Base-by-base conservation (phyloP, 768 basidiomycete genomes). In the Hypholoma sublateritium region DNA sequence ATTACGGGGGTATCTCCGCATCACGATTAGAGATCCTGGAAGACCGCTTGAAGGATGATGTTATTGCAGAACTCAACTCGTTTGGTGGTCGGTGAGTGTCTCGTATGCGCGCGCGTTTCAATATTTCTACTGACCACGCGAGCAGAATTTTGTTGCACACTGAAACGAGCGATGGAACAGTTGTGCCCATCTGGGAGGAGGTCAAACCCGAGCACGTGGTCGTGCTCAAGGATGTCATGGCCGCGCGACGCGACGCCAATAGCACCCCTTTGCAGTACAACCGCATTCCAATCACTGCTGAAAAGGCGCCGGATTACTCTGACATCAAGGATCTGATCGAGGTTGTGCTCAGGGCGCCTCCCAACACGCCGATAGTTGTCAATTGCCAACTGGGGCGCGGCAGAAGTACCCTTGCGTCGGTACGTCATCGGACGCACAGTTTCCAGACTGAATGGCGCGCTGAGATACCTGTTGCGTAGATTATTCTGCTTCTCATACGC, bases 381-480 rank as follows among this genome's bases (percentile, higher is more conserved):
- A 99, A 98, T 66, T 97, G 95, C 65, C 97, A 99, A 67, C 83
- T 99, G 13, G 96, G 94, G 4, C 80, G 93, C 28, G 95, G 96
- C 9, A 80, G 97, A 64, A 95, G 93, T 58, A 96, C 95, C 0
- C 73, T 94, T 48, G 87, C 93, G n/a, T 91, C 95, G 16, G 91
- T 91, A 54, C 60, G 86, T 67, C 12, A 28, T 12, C 16, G 12
- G 17, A 32, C 25, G 25, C 5, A 44, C 36, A 4, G 3, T 43
- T 43, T 21, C 42, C 45, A 28, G 5, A 19, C 19, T 4, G 22
- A 7, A 8, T 24, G 43, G 34, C 44, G 39, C 34, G 37, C 24
- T 14, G 28, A 19, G 9, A 32, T 55, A 19, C 16, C 28, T 11
- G 13, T 43, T 47, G 19, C 50, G 13, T 45, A 92, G 88, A 81